A percentile compares a stretch with the other conserved stretches of the same genome.
Evolutionary conservation across 164 flowering plant species (phyloP).

Genomic region (Dillenia suffruticosa): DNA sequence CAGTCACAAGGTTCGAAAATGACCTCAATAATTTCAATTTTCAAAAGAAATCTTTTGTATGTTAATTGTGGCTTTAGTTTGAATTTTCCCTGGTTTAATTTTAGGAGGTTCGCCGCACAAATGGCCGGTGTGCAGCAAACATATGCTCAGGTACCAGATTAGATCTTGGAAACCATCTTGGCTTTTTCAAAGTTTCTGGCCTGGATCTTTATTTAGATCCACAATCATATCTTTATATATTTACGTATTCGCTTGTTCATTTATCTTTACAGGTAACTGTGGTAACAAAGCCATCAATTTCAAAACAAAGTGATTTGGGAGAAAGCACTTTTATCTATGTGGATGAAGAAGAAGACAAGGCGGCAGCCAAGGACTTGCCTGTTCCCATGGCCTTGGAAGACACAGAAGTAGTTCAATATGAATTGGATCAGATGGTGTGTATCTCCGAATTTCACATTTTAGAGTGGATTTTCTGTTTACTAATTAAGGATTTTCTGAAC

Average conservation of each 20-base stretch:
- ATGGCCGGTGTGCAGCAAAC: conserved; percentile 22
- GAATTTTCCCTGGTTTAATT: not conserved
- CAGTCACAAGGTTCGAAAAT: conserved; percentile 39
- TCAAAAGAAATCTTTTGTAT: not conserved
- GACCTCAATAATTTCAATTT: not conserved
- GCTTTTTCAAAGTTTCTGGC: too few species aligned
- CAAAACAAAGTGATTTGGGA: too few species aligned
- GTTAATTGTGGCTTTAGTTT: not conserved
- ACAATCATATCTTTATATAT: not conserved
- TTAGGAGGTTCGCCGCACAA: conserved; percentile 42
- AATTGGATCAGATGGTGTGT: conserved; percentile 31
- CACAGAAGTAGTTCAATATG: conserved; percentile 18
- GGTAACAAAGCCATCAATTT: conserved; percentile 24
- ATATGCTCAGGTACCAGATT: conserved; percentile 17
- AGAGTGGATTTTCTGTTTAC: not conserved
- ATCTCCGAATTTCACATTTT: not conserved
- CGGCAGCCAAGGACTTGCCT: conserved; percentile 26
- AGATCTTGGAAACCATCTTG: too few species aligned
- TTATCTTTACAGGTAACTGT: conserved; percentile 20
- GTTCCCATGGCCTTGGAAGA: conserved; percentile 51
- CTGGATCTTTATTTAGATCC: too few species aligned
- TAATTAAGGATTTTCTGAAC: not conserved
- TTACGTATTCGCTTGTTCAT: not conserved
- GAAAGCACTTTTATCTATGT: conserved; percentile 22
- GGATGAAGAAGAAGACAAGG: conserved; percentile 33